A percentile compares a stretch with the other conserved stretches of the same genome.
Evolutionary conservation across 371 early-diverging fungal genomes (phyloP).

Genomic region (Lichtheimia ornata): DNA sequence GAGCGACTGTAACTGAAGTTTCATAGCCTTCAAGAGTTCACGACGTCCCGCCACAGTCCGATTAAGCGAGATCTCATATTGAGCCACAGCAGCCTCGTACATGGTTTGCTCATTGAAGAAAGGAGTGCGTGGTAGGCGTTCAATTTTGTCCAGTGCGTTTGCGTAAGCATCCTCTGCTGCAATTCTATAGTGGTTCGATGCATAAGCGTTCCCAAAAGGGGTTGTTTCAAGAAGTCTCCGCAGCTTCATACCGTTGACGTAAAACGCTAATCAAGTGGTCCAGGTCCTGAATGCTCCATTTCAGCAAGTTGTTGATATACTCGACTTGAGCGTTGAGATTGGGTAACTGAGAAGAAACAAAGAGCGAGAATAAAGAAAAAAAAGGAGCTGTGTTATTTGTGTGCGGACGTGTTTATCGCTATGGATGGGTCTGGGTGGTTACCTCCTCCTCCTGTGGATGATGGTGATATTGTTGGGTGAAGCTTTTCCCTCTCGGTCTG

Average conservation of each 20-base stretch:
- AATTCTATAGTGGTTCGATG: neutral
- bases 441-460: too few relatives aligned
- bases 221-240: too few relatives aligned
- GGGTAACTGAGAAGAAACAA: constrained; percentile 1
- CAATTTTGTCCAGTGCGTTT: constrained; percentile 11
- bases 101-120: constrained; percentile 11
- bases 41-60: constrained; percentile 8
- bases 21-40: constrained; percentile 16
- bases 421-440: too few relatives aligned
- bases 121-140: constrained; percentile 4
- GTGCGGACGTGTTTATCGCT: too few relatives aligned
- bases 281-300: constrained; percentile 17
- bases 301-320: constrained; percentile 16
- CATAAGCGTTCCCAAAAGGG: too few relatives aligned
- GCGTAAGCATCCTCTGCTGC: constrained; percentile 14
- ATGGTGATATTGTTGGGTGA: too few relatives aligned
- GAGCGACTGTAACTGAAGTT: constrained; percentile 11
- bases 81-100: constrained; percentile 6
- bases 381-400: too few relatives aligned
- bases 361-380: neutral
- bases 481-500: too few relatives aligned
- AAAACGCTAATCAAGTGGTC: constrained; percentile 17
- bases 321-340: constrained; percentile 18
- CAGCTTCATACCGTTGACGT: constrained; percentile 11
- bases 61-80: constrained; percentile 9